These are phyloP conservation scores for Tephrocybe sp. DNA, from an alignment of 768 basidiomycete genomes.

Conservation along the genomic window DNA sequence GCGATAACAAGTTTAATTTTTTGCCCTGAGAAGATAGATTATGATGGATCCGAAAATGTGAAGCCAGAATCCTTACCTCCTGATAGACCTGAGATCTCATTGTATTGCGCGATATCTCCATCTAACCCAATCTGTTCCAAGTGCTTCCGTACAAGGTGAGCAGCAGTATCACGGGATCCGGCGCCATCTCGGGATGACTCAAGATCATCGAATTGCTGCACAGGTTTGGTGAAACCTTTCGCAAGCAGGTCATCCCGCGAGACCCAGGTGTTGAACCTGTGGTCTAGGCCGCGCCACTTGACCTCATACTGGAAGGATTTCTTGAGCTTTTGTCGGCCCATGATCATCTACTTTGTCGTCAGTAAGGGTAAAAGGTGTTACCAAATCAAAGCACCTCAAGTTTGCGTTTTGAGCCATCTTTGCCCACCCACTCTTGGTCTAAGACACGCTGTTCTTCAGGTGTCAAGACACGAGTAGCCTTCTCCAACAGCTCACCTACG, in stretches of 20 bases:
- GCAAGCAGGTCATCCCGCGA: constrained; percentile 80
- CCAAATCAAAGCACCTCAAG: constrained; percentile 60
- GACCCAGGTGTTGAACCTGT: constrained; percentile 89
- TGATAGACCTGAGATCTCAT: constrained; percentile 91
- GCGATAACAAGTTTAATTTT: constrained; percentile 97
- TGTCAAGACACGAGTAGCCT: constrained; percentile 87
- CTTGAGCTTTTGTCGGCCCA: constrained; percentile 97
- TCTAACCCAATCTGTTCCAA: constrained; percentile 94
- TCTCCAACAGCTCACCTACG: constrained; percentile 84
- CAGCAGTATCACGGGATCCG: constrained; percentile 82
- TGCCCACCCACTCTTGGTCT: constrained; percentile 87
- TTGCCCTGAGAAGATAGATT: constrained; percentile 53
- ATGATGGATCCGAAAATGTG: neutral
- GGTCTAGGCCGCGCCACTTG: constrained; percentile 81
- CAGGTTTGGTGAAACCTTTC: constrained; percentile 86
- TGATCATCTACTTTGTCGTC: constrained; percentile 53
- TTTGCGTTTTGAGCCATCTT: constrained; percentile 87
- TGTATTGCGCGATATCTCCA: constrained; percentile 97
- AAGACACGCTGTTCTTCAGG: constrained; percentile 76
- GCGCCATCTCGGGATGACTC: constrained; percentile 96
- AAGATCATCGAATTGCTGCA: constrained; percentile 94
- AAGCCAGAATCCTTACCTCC: constrained; percentile 60
- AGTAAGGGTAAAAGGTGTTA: constrained; percentile 9
- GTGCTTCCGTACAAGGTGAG: constrained; percentile 82
- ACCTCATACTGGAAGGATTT: constrained; percentile 93